Evolutionary conservation across 192 early-diverging fungal species (phyloP).

Genomic region (Dissophora globulifera): DNA sequence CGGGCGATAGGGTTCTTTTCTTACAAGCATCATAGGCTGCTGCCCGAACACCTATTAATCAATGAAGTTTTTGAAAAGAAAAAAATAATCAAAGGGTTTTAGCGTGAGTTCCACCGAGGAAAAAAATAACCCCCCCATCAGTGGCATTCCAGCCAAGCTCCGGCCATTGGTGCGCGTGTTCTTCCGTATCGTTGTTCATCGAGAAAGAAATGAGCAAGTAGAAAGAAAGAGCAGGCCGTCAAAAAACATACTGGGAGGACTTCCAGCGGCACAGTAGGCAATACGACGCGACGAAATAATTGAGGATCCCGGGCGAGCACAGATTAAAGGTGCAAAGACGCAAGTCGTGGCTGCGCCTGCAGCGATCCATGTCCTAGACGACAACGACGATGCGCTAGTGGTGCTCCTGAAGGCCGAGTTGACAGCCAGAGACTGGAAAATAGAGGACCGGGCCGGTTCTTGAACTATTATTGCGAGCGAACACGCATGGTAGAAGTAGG

Average conservation of each 20-base stretch:
- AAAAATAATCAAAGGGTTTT: too few species aligned
- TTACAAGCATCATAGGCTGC: constrained; percentile 3
- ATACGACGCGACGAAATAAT: background rate
- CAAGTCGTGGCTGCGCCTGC: constrained; percentile 12
- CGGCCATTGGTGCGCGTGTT: too few species aligned
- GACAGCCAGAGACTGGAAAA: background rate
- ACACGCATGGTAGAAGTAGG: too few species aligned
- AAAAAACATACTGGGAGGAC: too few species aligned
- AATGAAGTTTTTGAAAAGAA: background rate
- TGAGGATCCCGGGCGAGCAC: background rate
- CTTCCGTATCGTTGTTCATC: too few species aligned
- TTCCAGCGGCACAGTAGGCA: constrained; percentile 16
- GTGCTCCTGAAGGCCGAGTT: constrained; percentile 7
- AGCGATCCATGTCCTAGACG: constrained; percentile 8
- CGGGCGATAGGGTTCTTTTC: background rate
- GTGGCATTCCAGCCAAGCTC: too few species aligned
- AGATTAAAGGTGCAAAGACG: constrained; percentile 25
- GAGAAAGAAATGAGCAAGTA: too few species aligned
- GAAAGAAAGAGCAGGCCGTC: too few species aligned
- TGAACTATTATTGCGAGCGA: background rate
- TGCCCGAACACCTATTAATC: background rate
- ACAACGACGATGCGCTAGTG: background rate
- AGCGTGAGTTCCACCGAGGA: too few species aligned
- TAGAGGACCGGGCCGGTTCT: background rate
- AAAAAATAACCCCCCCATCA: too few species aligned